These are phyloP conservation scores for Teratosphaeria viscida DNA, from an alignment of 2,329 filamentous ascomycete species.

Conservation along the genomic window DNA sequence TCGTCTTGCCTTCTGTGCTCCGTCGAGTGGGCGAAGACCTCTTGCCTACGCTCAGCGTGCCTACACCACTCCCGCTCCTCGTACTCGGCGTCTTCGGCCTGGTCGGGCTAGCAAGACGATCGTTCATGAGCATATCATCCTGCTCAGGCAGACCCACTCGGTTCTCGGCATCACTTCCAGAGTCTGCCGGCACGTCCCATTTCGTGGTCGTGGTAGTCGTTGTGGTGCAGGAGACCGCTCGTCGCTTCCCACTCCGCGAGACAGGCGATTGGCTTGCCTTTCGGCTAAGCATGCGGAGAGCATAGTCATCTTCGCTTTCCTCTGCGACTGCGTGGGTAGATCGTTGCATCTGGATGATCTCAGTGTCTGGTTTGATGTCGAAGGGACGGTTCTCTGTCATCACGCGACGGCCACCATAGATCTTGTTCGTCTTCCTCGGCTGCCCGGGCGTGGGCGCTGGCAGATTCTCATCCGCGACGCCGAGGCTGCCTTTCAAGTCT, in stretches of 20 bases:
- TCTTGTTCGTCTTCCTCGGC: slow-evolving; percentile 75
- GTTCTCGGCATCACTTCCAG: slow-evolving; percentile 39
- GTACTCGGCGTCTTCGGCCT: slow-evolving; percentile 37
- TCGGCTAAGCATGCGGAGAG: slow-evolving; percentile 59
- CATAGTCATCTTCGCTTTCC: slow-evolving; percentile 79
- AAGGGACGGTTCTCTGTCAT: slow-evolving; percentile 35
- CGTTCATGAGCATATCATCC: slow-evolving; percentile 13
- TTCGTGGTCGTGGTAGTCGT: slow-evolving; percentile 55
- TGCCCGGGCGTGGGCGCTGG: slow-evolving; percentile 93
- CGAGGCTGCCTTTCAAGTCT: slow-evolving; percentile 37
- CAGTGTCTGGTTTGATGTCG: slow-evolving; percentile 45
- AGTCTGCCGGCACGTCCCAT: slow-evolving; percentile 31
- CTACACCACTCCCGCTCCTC: slow-evolving; percentile 32
- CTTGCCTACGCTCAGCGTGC: slow-evolving; percentile 37
- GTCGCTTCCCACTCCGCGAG: slow-evolving; percentile 47
- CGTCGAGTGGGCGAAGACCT: slow-evolving; percentile 35
- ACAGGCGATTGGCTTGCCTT: slow-evolving; percentile 53
- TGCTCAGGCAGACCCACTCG: slow-evolving; percentile 18
- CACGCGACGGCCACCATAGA: slow-evolving; percentile 57
- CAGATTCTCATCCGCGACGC: slow-evolving; percentile 77
- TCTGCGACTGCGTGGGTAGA: slow-evolving; percentile 46
- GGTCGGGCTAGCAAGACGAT: slow-evolving; percentile 17
- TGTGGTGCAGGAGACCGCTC: slow-evolving; percentile 65
- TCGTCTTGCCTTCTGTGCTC: slow-evolving; percentile 38
- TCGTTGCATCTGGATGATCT: slow-evolving; percentile 51